Base-by-base conservation (phyloP, 495 filamentous ascomycete genomes). In the Tuber aestivum region DNA sequence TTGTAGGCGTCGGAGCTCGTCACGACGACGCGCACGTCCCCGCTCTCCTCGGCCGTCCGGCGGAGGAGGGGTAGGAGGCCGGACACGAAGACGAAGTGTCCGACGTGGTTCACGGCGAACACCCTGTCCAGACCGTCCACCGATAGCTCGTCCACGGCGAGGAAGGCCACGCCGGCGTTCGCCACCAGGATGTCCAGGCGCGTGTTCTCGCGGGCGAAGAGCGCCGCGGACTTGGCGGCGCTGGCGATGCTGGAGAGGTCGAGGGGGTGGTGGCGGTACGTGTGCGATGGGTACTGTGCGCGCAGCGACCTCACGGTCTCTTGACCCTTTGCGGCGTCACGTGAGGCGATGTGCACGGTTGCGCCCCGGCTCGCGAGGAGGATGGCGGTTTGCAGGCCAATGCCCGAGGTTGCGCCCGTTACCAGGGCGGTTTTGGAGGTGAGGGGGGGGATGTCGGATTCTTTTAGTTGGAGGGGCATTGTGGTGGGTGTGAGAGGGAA, bases 271-370 rank as follows among this genome's bases (percentile, higher is more conserved):
- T 74, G 75, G 41, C 35, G 40, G 69, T 81, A 71, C 23, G 80
- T 71, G 10, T 74, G 78, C 78, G 20, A 79, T 48, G 72, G 79
- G 50, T 76, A 42, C 14, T 77, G 72, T 37, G 65, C 48, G 42
- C 74, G 77, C 20, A 79, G 77, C 18, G n/a, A 6, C 0, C 76
- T 14, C 42, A 79, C 78, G 18, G 71, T 70, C 4, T 32, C 68
- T 27, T 75, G 50, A 2, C 76, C 77, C 37, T 79, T 79, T 12
- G 41, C 6, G 2, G 35, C 69, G 61, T 72, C 72, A 16, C 80
- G 80, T 12, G 78, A 75, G 68, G 80, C 79, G 41, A 81, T 78
- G 70, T 81, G 75, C 27, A 81, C 80, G 23, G 80, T 81, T 37
- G 79, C 81, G 71, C 77, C 80, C 1, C 65, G 71, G 18, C 79